Conservation (phyloP, 2,329 filamentous ascomycete species). For the Aspergillus uvarum region DNA sequence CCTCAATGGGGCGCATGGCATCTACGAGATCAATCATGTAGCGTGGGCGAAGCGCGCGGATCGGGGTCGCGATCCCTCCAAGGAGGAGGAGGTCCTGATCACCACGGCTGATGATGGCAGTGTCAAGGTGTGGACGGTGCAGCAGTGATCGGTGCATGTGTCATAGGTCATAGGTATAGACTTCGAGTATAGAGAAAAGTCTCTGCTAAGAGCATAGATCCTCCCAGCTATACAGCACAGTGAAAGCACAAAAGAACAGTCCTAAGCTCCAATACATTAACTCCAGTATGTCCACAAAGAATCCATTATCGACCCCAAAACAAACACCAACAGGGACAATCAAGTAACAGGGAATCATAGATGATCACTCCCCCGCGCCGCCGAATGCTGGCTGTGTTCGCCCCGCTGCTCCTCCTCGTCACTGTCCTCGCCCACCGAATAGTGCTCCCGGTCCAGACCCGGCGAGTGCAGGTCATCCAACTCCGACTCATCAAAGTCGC, state of each 20-base stretch:
- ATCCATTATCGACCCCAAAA: neutral
- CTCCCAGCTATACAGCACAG: too few species aligned
- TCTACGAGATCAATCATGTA: slow-evolving; percentile 92
- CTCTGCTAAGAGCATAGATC: neutral
- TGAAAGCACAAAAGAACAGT: neutral
- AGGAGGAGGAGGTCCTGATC: slow-evolving; percentile 77
- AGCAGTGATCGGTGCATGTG: slow-evolving; percentile 10
- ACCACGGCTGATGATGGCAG: slow-evolving; percentile 91
- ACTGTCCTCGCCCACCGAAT: slow-evolving; percentile 51
- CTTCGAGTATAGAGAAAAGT: neutral
- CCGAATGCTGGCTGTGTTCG: slow-evolving; percentile 11
- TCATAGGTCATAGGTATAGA: neutral
- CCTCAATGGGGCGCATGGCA: slow-evolving; percentile 76
- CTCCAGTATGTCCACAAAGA: neutral
- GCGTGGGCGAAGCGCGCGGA: slow-evolving; percentile 82
- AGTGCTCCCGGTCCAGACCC: slow-evolving; percentile 39
- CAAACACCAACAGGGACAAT: neutral
- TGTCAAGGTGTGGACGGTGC: slow-evolving; percentile 76
- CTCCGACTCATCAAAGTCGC: slow-evolving; percentile 62
- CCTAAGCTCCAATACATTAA: neutral
- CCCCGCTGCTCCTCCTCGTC: slow-evolving; percentile 35
- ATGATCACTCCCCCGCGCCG: slow-evolving; percentile 9
- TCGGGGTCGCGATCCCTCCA: slow-evolving; percentile 50
- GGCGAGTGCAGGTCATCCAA: slow-evolving; percentile 54
- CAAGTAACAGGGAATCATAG: slow-evolving; percentile 6